Percentiles rank a stretch among this genome's conserved stretches.
Conservation (phyloP, 345 rosid genomes). For the Psidium friedrichsthalianum region DNA sequence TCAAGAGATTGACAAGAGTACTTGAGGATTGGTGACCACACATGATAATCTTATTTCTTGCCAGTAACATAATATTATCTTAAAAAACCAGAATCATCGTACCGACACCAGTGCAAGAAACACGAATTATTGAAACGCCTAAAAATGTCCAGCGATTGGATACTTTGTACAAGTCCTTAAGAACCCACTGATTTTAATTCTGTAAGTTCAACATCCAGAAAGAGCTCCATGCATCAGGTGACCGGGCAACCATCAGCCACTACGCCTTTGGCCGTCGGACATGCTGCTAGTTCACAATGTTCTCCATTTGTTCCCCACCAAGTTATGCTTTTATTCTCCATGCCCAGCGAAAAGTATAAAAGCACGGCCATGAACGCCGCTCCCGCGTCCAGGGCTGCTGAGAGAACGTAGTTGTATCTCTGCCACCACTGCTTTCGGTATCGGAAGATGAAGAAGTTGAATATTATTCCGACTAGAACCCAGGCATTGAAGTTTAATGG, state of each 20-base stretch:
- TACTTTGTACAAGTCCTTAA: neutral
- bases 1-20: neutral
- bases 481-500: slow-evolving; percentile 68
- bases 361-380: slow-evolving; percentile 81
- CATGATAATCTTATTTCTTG: neutral
- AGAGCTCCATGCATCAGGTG: slow-evolving; percentile 6
- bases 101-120: neutral
- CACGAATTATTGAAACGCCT: neutral
- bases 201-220: neutral
- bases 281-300: slow-evolving; percentile 64
- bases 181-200: neutral
- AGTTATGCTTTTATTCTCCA: slow-evolving; percentile 35
- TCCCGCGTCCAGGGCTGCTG: slow-evolving; percentile 82
- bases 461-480: slow-evolving; percentile 66
- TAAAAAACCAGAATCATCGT: neutral
- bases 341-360: slow-evolving; percentile 57
- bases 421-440: slow-evolving; percentile 84
- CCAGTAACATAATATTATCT: neutral
- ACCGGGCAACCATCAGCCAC: slow-evolving; percentile 52
- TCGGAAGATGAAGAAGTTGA: slow-evolving; percentile 71
- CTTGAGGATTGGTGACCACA: neutral
- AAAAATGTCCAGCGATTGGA: neutral
- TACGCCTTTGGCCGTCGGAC: slow-evolving; percentile 74
- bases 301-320: slow-evolving; percentile 88
- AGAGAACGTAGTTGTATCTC: slow-evolving; percentile 77